Base-by-base conservation (phyloP, 176 grass and related monocot genomes). In the Phragmites australis region DNA sequence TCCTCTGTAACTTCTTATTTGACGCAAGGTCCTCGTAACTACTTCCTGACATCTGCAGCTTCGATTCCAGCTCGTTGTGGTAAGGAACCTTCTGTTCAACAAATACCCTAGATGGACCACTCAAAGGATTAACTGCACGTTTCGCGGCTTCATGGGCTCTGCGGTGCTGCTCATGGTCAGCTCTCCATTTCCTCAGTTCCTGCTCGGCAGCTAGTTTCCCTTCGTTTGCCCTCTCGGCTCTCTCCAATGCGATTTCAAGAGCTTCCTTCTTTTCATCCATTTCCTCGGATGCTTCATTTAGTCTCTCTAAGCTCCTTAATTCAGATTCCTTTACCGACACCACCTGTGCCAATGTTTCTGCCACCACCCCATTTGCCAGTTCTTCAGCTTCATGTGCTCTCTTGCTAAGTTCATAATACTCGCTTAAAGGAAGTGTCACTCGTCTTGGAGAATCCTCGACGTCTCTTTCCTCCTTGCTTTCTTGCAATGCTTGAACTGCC, bases 151-250 rank as follows among this genome's bases (percentile, higher is more conserved):
- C 90, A 25, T 90, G 85, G 81, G 89, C 77, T 83, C 66, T 90
- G 26, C 95, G 84, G 9, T 86, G 78, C 29, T 87, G 92, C 75
- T 97, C 92, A 49, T 93, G 84, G 1, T 94, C 95, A 58, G 92
- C 90, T 71, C 95, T 97, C 95, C 95, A 97, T 87, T 97, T 97
- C 88, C 95, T 91, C 83, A 97, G 45, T 49, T 91, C 88, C 73
- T 94, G 92, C 72, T 97, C 95, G 0, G 73, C 90, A 16, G 83
- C 90, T 27, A 97, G 58, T 75, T 97, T 97, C 49, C 92, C 95
- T 74, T 93, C 74, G 59, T 93, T 90, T 49, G 95, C 92, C 57
- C 57, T 89, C 77, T 89, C 86, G 9, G 85, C 83, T 65, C 81
- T 91, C 71, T 92, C 90, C 48, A 88, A 43, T 12, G 92, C 90